A percentile compares a stretch with the other conserved stretches of the same genome.
Evolutionary conservation across 371 early-diverging fungal species (phyloP).

Genomic region (Mucor mucedo): DNA sequence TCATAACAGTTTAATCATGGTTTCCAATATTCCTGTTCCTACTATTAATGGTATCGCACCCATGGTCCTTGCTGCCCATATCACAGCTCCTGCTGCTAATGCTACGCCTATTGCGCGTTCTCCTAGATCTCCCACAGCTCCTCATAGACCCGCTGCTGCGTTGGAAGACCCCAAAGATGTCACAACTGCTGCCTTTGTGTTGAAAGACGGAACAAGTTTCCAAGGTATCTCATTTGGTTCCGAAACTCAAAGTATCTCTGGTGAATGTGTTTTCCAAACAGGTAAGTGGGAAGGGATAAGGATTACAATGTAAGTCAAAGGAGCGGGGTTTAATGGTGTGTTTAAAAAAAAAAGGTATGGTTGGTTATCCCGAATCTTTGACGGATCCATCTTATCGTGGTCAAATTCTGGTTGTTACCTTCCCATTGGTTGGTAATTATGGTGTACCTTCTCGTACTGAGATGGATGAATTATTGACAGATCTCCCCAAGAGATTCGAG

Average conservation of each 20-base stretch:
- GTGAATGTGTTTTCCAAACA: slow-evolving; percentile 98
- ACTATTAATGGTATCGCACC: slow-evolving; percentile 51
- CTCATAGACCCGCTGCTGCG: slow-evolving; percentile 63
- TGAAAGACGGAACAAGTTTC: slow-evolving; percentile 87
- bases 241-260: slow-evolving; percentile 81
- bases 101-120: slow-evolving; percentile 47
- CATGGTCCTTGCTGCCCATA: slow-evolving; percentile 49
- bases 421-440: slow-evolving; percentile 91
- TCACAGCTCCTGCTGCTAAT: slow-evolving; percentile 56
- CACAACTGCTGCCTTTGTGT: slow-evolving; percentile 71
- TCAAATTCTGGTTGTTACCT: slow-evolving; percentile 92
- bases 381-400: slow-evolving; percentile 97
- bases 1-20: slow-evolving; percentile 26
- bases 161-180: slow-evolving; percentile 52
- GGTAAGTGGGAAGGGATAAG: slow-evolving; percentile 58
- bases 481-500: slow-evolving; percentile 88
- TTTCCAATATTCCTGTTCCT: slow-evolving; percentile 50
- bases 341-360: slow-evolving; percentile 47
- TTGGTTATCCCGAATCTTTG: slow-evolving; percentile 90
- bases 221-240: slow-evolving; percentile 96
- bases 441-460: slow-evolving; percentile 83
- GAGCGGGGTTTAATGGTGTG: neutral
- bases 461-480: slow-evolving; percentile 79
- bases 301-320: neutral
- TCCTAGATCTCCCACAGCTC: slow-evolving; percentile 52